Evolutionary conservation across 2,329 filamentous ascomycete genomes (phyloP), one percentile per base, ranked within the genome.

Genomic region (Coniochaeta ligniaria): DNA sequence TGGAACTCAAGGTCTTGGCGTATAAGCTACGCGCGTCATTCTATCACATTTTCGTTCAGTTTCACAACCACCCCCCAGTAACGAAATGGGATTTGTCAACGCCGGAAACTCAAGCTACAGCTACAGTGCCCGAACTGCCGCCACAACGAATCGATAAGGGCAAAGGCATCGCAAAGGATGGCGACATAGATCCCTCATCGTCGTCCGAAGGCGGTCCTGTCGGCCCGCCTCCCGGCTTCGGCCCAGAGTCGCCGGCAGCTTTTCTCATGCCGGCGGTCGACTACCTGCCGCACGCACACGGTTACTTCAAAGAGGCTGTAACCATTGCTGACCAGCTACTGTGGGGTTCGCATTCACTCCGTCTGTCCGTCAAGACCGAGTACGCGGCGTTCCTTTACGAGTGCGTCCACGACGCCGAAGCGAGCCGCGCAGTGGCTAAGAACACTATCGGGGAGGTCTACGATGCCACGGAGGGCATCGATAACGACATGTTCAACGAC

Each of bases 31-130:
- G 92, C 62, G 95, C 95, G 17, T 96, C 92, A 22, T 96, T 98
- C 72, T 95, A 96, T 68, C 94, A 99, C 76, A 92, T 99, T 66
- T 96, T 96, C 73, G 95, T 96, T 59, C 83, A 98, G 14, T 98
- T 97, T 71, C 92, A 97, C 77, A 97, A 97, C 74, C 86, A 91
- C 59, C 94, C 94, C 0, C 82, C 89, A 0, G 84, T 96, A 60
- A 88, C 87, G 52, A 78, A 81, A 38, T 81, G 85, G 69, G 81
- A 81, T 22, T 76, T 83, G 62, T 77, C 79, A 63, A 79, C 78
- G 0, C 78, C 80, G 14, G 80, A 82, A 57, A 67, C 71, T 3
- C 71, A 77, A 56, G 74, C 73, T 16, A 73, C 63, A 6, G 64
- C 70, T 5, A 68, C 71, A 9, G 61, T 65, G 33, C 66, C 68